Evolutionary conservation across 768 basidiomycete genomes (phyloP).

Genomic region (Auriscalpium vulgare): DNA sequence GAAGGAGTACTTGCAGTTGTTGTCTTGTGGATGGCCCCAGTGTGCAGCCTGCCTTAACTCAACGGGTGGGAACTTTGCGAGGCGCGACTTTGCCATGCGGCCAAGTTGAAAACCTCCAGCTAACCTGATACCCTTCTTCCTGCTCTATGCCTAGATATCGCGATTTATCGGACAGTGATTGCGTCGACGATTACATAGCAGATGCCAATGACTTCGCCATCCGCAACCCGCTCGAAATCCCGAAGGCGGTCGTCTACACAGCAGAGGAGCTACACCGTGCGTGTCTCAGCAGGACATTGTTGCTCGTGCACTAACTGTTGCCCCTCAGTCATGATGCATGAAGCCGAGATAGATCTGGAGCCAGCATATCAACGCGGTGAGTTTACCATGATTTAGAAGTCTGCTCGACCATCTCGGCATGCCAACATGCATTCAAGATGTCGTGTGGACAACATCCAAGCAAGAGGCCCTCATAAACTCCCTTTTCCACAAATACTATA

Average conservation of each 20-base stretch:
- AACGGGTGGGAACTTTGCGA: no score
- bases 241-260: slow-evolving; percentile 16
- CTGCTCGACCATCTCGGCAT: not conserved
- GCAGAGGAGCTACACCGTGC: slow-evolving; percentile 18
- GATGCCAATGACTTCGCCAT: slow-evolving; percentile 15
- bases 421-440: slow-evolving; percentile 33
- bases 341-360: slow-evolving; percentile 60
- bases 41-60: no score
- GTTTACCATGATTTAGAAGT: slow-evolving; percentile 8
- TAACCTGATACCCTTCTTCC: no score
- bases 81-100: no score
- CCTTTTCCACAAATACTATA: slow-evolving; percentile 69
- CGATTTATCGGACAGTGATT: not conserved
- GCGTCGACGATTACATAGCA: slow-evolving; percentile 4
- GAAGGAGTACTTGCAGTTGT: no score
- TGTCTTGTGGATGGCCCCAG: no score
- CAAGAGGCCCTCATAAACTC: slow-evolving; percentile 73
- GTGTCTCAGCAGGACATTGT: not conserved
- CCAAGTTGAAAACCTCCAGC: no score
- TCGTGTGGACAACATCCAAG: slow-evolving; percentile 73
- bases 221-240: slow-evolving; percentile 13
- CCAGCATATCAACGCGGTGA: slow-evolving; percentile 68
- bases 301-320: not conserved
- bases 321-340: slow-evolving; percentile 50
- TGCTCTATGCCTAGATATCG: no score